A percentile compares a stretch with the other conserved stretches of the same genome.
These are phyloP conservation scores for Pezicula radicicola DNA, from an alignment of 2,329 filamentous ascomycete species.

Conservation along the genomic window DNA sequence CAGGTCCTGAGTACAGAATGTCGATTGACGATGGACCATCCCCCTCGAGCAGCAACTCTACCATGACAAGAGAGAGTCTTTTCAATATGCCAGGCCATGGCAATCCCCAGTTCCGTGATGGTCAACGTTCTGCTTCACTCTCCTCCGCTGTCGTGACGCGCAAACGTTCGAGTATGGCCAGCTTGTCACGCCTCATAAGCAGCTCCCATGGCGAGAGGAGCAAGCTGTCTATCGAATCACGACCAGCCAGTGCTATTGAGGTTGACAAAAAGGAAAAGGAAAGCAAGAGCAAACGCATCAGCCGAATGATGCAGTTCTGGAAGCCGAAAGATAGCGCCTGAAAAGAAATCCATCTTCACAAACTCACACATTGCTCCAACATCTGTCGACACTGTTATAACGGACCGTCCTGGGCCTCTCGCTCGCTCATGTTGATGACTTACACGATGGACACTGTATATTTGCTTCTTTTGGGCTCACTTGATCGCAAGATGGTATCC, in stretches of 20 bases:
- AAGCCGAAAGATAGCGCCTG: slow-evolving; percentile 38
- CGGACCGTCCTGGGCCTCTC: neutral
- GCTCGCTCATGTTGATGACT: neutral
- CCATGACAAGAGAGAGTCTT: slow-evolving; percentile 67
- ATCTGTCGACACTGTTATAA: neutral
- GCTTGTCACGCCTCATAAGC: slow-evolving; percentile 73
- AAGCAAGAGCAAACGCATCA: slow-evolving; percentile 67
- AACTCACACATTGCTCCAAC: neutral
- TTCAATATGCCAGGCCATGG: slow-evolving; percentile 31
- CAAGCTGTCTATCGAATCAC: slow-evolving; percentile 69
- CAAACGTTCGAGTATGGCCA: slow-evolving; percentile 73
- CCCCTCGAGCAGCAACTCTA: slow-evolving; percentile 72
- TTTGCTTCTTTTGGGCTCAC: slow-evolving; percentile 17
- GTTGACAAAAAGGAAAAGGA: slow-evolving; percentile 52
- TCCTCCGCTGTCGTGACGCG: slow-evolving; percentile 62
- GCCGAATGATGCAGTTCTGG: slow-evolving; percentile 79
- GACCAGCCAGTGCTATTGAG: slow-evolving; percentile 41
- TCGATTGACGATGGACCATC: slow-evolving; percentile 75
- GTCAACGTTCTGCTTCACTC: slow-evolving; percentile 60
- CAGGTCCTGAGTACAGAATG: slow-evolving; percentile 66
- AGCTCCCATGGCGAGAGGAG: slow-evolving; percentile 72
- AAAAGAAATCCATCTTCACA: neutral
- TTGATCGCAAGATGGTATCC: slow-evolving; percentile 3
- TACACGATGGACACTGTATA: slow-evolving; percentile 11
- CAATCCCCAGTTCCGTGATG: slow-evolving; percentile 46